Evolutionary conservation across 352 stramenopile species (phyloP).

Genomic region (Blastocystis sp.): DNA sequence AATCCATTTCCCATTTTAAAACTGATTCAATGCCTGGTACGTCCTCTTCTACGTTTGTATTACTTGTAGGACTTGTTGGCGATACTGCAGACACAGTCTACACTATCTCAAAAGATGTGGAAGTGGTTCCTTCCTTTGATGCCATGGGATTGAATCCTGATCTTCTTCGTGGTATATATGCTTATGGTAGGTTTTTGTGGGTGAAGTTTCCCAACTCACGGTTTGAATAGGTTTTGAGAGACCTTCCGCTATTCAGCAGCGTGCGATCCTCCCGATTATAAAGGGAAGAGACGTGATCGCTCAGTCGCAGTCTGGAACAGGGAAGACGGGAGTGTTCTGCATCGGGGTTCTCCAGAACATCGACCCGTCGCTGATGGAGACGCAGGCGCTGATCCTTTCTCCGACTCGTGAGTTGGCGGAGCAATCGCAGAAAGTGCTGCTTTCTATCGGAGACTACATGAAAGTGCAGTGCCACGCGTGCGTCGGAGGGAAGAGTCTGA

Average conservation of each 20-base stretch:
- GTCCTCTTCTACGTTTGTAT: not conserved
- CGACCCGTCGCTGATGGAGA: conserved; percentile 81
- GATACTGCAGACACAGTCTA: conserved; percentile 32
- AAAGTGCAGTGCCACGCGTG: conserved; percentile 82
- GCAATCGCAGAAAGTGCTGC: conserved; percentile 90
- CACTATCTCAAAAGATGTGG: conserved; percentile 57
- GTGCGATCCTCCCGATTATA: conserved; percentile 90
- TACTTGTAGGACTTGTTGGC: not conserved
- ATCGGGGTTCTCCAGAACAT: conserved; percentile 80
- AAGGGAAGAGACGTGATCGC: conserved; percentile 90
- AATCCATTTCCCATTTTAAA: not conserved
- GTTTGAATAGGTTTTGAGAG: conserved; percentile 82
- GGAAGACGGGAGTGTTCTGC: conserved; percentile 81
- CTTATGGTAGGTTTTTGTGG: conserved; percentile 69
- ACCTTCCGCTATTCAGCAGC: conserved; percentile 93
- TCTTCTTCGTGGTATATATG: conserved; percentile 80
- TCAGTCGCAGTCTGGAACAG: conserved; percentile 86
- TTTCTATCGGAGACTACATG: conserved; percentile 91
- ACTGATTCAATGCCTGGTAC: not conserved
- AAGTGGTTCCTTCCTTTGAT: conserved; percentile 74
- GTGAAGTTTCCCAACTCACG: not conserved
- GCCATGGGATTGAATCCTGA: conserved; percentile 83
- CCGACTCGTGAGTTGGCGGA: conserved; percentile 90
- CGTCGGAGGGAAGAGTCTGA: conserved; percentile 65
- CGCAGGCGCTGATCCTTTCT: conserved; percentile 87